Conservation (phyloP, 345 rosid genomes). For the Lenwebbia sp. region DNA sequence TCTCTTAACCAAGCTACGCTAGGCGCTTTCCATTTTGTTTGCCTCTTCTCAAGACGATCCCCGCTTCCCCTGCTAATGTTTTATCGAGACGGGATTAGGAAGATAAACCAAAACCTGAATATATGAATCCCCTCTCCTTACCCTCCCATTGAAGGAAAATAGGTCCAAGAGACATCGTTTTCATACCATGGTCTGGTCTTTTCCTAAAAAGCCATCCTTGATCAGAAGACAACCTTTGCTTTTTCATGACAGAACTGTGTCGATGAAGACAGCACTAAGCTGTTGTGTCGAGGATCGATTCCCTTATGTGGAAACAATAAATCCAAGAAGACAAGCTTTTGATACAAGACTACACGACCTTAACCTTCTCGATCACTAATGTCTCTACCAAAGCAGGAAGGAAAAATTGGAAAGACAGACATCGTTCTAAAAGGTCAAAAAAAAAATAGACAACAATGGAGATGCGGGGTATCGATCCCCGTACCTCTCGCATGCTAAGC, state of each 20-base stretch:
- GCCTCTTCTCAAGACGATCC: background rate
- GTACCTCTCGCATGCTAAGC: conserved; percentile 62
- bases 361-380: too few species aligned
- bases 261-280: background rate
- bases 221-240: background rate
- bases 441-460: background rate
- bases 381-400: background rate
- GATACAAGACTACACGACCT: too few species aligned
- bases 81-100: background rate
- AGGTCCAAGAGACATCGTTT: background rate
- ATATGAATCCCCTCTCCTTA: background rate
- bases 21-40: background rate
- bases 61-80: background rate
- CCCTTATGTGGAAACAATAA: background rate
- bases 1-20: background rate
- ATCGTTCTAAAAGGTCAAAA: too few species aligned
- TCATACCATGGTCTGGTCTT: background rate
- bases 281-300: background rate
- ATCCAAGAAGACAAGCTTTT: background rate
- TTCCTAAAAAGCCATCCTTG: background rate
- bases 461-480: conserved; percentile 52
- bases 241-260: background rate
- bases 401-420: too few species aligned
- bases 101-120: background rate
- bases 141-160: background rate